Evolutionary conservation across 2,329 filamentous ascomycete genomes (phyloP).

Genomic region (Paracoccidioides lutzii): DNA sequence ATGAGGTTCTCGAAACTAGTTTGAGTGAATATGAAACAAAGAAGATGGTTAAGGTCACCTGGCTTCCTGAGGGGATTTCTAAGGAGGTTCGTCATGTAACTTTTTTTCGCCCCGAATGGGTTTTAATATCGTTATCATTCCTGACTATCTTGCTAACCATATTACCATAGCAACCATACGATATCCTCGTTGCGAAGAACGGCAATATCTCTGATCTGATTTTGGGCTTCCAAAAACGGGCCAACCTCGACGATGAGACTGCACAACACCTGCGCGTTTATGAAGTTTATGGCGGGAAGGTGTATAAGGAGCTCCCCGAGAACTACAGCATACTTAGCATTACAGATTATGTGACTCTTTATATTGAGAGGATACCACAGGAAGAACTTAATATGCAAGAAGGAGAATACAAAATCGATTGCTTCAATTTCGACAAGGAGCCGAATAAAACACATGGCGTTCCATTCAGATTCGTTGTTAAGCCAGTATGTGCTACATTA

Average conservation of each 20-base stretch:
- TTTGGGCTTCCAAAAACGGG: constrained; percentile 63
- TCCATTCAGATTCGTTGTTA: constrained; percentile 79
- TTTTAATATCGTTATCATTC: neutral
- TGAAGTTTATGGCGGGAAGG: constrained; percentile 69
- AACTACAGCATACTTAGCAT: constrained; percentile 66
- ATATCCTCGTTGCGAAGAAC: constrained; percentile 78
- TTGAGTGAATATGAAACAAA: constrained; percentile 86
- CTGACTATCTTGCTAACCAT: constrained; percentile 9
- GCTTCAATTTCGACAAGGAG: constrained; percentile 89
- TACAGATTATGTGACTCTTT: constrained; percentile 72
- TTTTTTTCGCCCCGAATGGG: neutral
- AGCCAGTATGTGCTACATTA: constrained; percentile 47
- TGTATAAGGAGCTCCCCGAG: constrained; percentile 61
- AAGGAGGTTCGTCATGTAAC: constrained; percentile 56
- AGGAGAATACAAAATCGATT: constrained; percentile 56
- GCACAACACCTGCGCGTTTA: constrained; percentile 64
- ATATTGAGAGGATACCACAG: constrained; percentile 68
- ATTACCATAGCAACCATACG: constrained; percentile 51
- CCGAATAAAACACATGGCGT: constrained; percentile 71
- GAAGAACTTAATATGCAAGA: constrained; percentile 52
- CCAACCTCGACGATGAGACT: constrained; percentile 63
- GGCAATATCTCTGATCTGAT: constrained; percentile 70
- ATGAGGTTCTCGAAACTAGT: constrained; percentile 89
- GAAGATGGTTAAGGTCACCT: constrained; percentile 70
- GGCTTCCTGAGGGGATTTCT: constrained; percentile 76